Conservation (phyloP, 73 alveolate genomes). For the Stentor roeselii region DNA sequence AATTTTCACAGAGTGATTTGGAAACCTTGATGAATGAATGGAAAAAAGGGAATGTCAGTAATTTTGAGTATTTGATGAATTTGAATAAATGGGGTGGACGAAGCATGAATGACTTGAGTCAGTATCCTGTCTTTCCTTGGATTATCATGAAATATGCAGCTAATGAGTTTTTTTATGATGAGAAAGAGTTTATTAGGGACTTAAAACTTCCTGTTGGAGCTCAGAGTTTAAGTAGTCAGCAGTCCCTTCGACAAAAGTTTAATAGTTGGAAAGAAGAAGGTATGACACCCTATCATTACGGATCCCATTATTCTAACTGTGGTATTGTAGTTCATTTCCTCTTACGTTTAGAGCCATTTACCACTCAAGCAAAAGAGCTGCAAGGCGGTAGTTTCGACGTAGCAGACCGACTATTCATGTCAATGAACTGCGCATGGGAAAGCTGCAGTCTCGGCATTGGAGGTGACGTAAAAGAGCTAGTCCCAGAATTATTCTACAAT, state of each 20-base stretch:
- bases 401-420: constrained; percentile 80
- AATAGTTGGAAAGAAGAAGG: constrained; percentile 13
- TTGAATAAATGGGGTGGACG: constrained; percentile 85
- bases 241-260: constrained; percentile 32
- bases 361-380: constrained; percentile 65
- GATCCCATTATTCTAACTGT: constrained; percentile 74
- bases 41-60: constrained; percentile 89
- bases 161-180: constrained; percentile 53
- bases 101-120: constrained; percentile 84
- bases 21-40: constrained; percentile 81
- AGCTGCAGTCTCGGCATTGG: constrained; percentile 43
- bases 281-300: constrained; percentile 42
- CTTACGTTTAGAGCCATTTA: constrained; percentile 83
- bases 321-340: constrained; percentile 72
- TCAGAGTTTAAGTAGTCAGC: constrained; percentile 55
- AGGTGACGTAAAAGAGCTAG: constrained; percentile 91
- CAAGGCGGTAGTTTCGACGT: constrained; percentile 79
- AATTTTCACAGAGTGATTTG: constrained; percentile 54
- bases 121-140: constrained; percentile 99
- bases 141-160: constrained; percentile 74
- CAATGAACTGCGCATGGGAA: constrained; percentile 61
- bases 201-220: constrained; percentile 87
- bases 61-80: constrained; percentile 87
- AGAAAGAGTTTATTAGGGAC: constrained; percentile 65
- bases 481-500: constrained; percentile 93